Evolutionary conservation across 495 filamentous ascomycete genomes (phyloP), one percentile per base, ranked within the genome.

Genomic region (Xylaria longipes): DNA sequence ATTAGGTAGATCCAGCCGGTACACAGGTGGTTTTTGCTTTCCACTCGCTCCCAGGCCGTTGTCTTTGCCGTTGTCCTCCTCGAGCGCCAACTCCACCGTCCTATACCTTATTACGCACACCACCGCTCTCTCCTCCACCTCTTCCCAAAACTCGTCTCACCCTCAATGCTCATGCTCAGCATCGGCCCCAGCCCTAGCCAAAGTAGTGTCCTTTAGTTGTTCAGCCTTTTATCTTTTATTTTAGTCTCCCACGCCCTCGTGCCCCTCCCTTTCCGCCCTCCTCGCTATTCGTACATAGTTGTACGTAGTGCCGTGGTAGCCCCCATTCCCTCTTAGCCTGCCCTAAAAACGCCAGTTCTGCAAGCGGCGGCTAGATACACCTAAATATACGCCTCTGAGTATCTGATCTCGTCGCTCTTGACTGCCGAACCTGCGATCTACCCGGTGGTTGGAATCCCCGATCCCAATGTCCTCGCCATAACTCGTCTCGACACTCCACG

Each of bases 261-360:
- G 63, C 63, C 63, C 63, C 63, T 65, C 63, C 37, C 63, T 66
- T 29, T 68, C 65, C 46, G 22, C 37, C 11, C 35, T 57, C 48
- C 46, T 52, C 48, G 45, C 48, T 65, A 33, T 37, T 65, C 5
- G 35, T 29, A 63, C 35, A 41, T 43, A 20, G 60, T 65, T 9
- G 60, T 63, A 63, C 35, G 45, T 63, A 15, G 60, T 60, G 31
- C 39, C 57, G 54, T 41, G 35, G 29, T 33, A 68, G 66, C 66
- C 66, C 66, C 22, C 66, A 57, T 56, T 35, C 66, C 12, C 52
- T 68, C 62, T 22, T 65, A 68, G 66, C 29, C 46, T 60, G 66
- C 66, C 66, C 66, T 68, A 68, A 68, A 56, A 58, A 41, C 22
- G 48, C 46, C 66, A 35, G 43, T 15, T 20, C 22, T 45, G 27